A percentile compares a stretch with the other conserved stretches of the same genome.
phyloP scores from a whole-genome alignment of 192 early-diverging fungal species.

The Entomortierella chlamydospora region DNA sequence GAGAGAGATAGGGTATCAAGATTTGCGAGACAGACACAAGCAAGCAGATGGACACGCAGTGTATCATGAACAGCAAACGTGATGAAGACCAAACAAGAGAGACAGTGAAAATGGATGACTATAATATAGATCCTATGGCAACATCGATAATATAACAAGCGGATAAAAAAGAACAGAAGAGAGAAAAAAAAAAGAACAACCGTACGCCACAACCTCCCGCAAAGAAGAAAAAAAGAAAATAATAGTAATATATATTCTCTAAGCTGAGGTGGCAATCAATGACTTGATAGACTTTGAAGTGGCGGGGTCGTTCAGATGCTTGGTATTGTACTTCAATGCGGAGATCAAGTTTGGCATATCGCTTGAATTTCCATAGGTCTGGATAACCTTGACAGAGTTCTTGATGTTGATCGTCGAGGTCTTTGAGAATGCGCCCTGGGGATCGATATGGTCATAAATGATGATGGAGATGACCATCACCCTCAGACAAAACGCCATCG shows the following conservation, averaged over 20 bases:
- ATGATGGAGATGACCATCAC: conserved; percentile 91
- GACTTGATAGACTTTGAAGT: conserved; percentile 79
- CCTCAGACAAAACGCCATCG: conserved; percentile 81
- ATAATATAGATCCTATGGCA: too few species aligned
- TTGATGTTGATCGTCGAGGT: conserved; percentile 83
- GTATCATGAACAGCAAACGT: too few species aligned
- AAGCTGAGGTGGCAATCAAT: conserved; percentile 52
- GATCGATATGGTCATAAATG: conserved; percentile 91
- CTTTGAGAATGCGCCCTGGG: conserved; percentile 80
- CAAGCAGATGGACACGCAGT: too few species aligned
- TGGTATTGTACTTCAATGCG: conserved; percentile 79
- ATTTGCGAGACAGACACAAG: too few species aligned
- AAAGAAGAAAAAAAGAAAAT: not conserved
- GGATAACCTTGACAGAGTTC: conserved; percentile 73
- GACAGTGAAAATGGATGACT: too few species aligned
- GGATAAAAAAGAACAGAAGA: too few species aligned
- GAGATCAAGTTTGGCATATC: conserved; percentile 73
- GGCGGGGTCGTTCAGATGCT: conserved; percentile 82
- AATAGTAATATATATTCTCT: not conserved
- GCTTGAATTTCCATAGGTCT: conserved; percentile 65
- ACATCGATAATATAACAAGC: too few species aligned
- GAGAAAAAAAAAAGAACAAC: too few species aligned
- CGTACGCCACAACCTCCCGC: too few species aligned
- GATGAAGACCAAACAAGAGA: too few species aligned
- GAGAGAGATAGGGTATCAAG: too few species aligned